Evolutionary conservation across 2,329 filamentous ascomycete genomes (phyloP).

Genomic region (Setomelanomma holmii): DNA sequence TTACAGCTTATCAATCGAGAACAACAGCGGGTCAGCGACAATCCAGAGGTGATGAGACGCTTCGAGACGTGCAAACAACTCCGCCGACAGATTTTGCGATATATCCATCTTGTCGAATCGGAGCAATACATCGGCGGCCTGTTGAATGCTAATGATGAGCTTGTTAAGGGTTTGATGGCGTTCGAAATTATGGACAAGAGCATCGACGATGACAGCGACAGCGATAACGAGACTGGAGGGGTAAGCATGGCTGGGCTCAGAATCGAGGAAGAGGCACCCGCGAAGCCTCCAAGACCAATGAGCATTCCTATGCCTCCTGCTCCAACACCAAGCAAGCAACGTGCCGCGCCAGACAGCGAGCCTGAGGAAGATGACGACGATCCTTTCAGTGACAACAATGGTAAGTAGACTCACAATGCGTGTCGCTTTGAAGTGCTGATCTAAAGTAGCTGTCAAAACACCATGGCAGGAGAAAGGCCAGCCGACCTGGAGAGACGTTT

Average conservation of each 20-base stretch:
- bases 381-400: slow-evolving; percentile 86
- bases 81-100: slow-evolving; percentile 83
- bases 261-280: slow-evolving; percentile 54
- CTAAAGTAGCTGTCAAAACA: slow-evolving; percentile 58
- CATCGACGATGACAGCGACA: slow-evolving; percentile 75
- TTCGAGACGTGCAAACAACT: slow-evolving; percentile 90
- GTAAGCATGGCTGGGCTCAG: slow-evolving; percentile 55
- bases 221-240: slow-evolving; percentile 57
- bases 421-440: slow-evolving; percentile 9
- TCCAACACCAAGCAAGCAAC: slow-evolving; percentile 44
- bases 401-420: slow-evolving; percentile 18
- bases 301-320: slow-evolving; percentile 49
- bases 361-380: slow-evolving; percentile 72
- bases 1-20: slow-evolving; percentile 93
- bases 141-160: slow-evolving; percentile 92
- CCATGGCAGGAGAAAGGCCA: slow-evolving; percentile 49
- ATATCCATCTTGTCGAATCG: slow-evolving; percentile 87
- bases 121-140: slow-evolving; percentile 92
- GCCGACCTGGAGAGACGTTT: slow-evolving; percentile 51
- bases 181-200: slow-evolving; percentile 93
- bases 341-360: slow-evolving; percentile 63
- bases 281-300: slow-evolving; percentile 57
- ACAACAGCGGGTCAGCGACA: slow-evolving; percentile 84
- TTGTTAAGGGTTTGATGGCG: slow-evolving; percentile 91
- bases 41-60: slow-evolving; percentile 73